Conservation (phyloP, 495 filamentous ascomycete genomes). For the Rhypophila decipiens region DNA sequence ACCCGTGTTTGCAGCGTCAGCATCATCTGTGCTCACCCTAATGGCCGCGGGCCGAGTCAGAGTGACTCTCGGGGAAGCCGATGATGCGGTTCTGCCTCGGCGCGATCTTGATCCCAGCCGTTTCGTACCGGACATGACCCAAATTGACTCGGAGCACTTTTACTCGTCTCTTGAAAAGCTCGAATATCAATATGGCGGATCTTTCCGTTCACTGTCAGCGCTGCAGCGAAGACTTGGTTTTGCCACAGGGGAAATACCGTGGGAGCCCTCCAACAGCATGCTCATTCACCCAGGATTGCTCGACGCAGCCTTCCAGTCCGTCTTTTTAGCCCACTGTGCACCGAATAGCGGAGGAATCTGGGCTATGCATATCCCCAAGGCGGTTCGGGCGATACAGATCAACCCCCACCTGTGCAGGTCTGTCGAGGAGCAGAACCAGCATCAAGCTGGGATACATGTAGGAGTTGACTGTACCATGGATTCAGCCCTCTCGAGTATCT, state of each 20-base stretch:
- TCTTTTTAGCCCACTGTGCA: neutral
- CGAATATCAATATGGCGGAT: neutral
- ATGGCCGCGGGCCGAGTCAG: neutral
- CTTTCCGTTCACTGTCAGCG: neutral
- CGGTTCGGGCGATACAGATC: neutral
- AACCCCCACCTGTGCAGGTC: neutral
- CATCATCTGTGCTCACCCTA: neutral
- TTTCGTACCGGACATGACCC: neutral
- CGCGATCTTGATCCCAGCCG: neutral
- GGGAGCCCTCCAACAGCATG: neutral
- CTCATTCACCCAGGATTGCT: neutral
- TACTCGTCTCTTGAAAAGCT: neutral
- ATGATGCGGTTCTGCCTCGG: neutral
- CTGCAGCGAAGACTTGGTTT: neutral
- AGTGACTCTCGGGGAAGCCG: neutral
- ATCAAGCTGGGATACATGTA: too few species aligned
- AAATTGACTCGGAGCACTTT: neutral
- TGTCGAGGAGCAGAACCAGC: neutral
- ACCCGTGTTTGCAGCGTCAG: neutral
- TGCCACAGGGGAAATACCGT: neutral
- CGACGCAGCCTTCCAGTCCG: neutral
- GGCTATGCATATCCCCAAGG: neutral
- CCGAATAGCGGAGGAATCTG: neutral
- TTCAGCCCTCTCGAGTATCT: neutral
- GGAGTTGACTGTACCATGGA: neutral